Conservation (phyloP, 2,329 filamentous ascomycete species). For the Penicillium oxalicum region DNA sequence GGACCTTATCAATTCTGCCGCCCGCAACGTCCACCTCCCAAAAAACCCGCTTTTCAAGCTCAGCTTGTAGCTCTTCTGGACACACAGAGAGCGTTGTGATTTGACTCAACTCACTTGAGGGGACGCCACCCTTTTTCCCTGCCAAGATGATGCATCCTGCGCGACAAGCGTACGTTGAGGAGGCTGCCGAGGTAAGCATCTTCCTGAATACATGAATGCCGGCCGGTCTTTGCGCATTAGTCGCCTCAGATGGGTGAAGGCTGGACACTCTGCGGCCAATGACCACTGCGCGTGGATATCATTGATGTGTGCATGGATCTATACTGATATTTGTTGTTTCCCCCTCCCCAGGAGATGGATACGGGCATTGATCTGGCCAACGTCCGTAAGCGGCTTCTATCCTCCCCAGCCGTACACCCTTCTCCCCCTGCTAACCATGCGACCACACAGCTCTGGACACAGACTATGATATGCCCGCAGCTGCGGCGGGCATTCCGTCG, state of each 20-base stretch:
- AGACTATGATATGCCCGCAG: constrained; percentile 73
- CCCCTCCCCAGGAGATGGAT: constrained; percentile 43
- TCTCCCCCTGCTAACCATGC: constrained; percentile 4
- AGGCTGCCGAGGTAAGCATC: constrained; percentile 59
- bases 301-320: not conserved
- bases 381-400: constrained; percentile 50
- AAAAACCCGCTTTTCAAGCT: not conserved
- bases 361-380: constrained; percentile 58
- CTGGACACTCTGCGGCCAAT: not conserved
- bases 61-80: not conserved
- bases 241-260: not conserved
- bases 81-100: not conserved
- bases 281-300: no score
- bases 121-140: not conserved
- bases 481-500: constrained; percentile 60
- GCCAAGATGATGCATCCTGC: constrained; percentile 68
- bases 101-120: no score
- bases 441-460: constrained; percentile 59
- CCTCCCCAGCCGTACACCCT: not conserved
- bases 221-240: not conserved
- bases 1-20: constrained; percentile 19
- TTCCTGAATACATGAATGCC: not conserved
- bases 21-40: constrained; percentile 4
- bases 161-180: constrained; percentile 90
- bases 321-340: not conserved